phyloP scores from a whole-genome alignment of 108 stramenopile genomes.

The Conticribra weissflogii region DNA sequence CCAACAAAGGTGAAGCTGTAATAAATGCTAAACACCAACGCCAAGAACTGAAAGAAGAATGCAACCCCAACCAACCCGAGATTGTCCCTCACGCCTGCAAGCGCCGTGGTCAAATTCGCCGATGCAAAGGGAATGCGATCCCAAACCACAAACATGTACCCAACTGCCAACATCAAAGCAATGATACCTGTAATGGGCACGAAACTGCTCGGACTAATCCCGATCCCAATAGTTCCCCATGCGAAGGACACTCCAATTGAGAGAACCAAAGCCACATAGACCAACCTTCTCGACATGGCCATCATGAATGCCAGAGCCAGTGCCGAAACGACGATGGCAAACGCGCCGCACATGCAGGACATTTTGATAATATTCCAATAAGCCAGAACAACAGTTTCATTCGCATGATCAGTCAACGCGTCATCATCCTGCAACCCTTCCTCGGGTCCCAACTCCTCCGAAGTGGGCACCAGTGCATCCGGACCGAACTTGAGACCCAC shows the following conservation, averaged over 20 bases:
- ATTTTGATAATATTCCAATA: constrained; percentile 74
- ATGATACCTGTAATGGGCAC: constrained; percentile 85
- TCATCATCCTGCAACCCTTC: constrained; percentile 43
- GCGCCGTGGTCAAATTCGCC: constrained; percentile 68
- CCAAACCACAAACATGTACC: constrained; percentile 83
- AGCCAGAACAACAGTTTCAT: constrained; percentile 49
- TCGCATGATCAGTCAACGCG: constrained; percentile 17
- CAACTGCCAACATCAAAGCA: constrained; percentile 70
- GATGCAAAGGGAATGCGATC: constrained; percentile 82
- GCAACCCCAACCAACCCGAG: constrained; percentile 63
- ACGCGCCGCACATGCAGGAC: constrained; percentile 64
- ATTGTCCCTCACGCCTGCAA: constrained; percentile 68
- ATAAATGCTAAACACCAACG: constrained; percentile 70
- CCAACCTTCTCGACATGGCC: constrained; percentile 65
- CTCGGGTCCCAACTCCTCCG: constrained; percentile 21
- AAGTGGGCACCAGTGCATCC: constrained; percentile 51
- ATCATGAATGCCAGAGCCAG: constrained; percentile 70
- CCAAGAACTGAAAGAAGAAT: constrained; percentile 74
- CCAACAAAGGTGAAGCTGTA: constrained; percentile 73
- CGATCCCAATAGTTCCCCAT: constrained; percentile 88
- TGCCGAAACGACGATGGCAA: constrained; percentile 67
- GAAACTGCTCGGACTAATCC: constrained; percentile 77
- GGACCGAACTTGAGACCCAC: constrained; percentile 65
- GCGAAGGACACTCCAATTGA: constrained; percentile 78
- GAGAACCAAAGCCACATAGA: constrained; percentile 75